Evolutionary conservation across 2,329 filamentous ascomycete genomes (phyloP).

Genomic region (Ophiocordyceps camponoti-floridani): DNA sequence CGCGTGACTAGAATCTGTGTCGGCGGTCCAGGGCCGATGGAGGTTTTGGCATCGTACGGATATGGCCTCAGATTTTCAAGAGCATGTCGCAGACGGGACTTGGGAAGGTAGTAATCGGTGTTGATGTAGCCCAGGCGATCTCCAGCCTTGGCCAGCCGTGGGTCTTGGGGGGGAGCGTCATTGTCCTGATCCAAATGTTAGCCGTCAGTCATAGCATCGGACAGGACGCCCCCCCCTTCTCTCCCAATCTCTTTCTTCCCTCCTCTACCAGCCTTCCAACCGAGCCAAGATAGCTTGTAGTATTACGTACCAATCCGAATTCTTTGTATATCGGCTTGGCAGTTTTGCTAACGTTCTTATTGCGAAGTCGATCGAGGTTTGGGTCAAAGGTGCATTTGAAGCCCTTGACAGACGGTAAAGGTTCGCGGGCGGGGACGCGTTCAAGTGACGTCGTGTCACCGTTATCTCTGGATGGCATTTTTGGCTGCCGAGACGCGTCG

Average conservation of each 20-base stretch:
- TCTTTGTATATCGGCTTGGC: constrained; percentile 43
- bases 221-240: constrained; percentile 35
- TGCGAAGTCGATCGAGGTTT: constrained; percentile 29
- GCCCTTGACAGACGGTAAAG: constrained; percentile 32
- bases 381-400: constrained; percentile 45
- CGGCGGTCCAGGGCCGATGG: constrained; percentile 74
- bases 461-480: constrained; percentile 10
- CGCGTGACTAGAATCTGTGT: constrained; percentile 86
- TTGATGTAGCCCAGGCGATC: constrained; percentile 51
- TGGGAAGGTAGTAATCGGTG: constrained; percentile 50
- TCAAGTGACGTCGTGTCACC: constrained; percentile 17
- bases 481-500: constrained; percentile 14
- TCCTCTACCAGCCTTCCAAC: background rate
- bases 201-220: constrained; percentile 20
- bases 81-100: constrained; percentile 50
- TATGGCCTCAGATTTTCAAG: constrained; percentile 73
- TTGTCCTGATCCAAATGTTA: constrained; percentile 54
- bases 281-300: constrained; percentile 18
- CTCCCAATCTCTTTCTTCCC: background rate
- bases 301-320: constrained; percentile 48
- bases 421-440: constrained; percentile 39
- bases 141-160: constrained; percentile 51
- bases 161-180: constrained; percentile 64
- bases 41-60: constrained; percentile 63
- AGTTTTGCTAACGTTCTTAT: constrained; percentile 34